A percentile compares a stretch with the other conserved stretches of the same genome.
Conservation (phyloP, 2,329 filamentous ascomycete genomes). For the Lecanicillium sp. region DNA sequence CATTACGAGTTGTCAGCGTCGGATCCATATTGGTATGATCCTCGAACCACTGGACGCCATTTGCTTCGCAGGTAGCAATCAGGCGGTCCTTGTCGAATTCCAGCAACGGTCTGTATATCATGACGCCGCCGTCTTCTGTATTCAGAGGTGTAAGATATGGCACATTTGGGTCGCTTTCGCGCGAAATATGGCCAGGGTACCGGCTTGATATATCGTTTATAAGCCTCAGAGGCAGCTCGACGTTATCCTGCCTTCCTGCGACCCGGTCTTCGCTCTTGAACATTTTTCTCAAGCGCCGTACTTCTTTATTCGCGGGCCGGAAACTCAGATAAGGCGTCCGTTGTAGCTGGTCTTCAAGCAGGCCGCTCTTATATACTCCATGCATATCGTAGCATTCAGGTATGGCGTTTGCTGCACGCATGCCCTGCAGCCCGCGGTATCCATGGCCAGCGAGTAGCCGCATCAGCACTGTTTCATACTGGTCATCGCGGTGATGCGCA, state of each 20-base stretch:
- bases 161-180: slow-evolving; percentile 13
- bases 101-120: slow-evolving; percentile 61
- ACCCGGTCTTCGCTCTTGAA: slow-evolving; percentile 13
- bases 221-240: background rate
- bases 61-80: slow-evolving; percentile 64
- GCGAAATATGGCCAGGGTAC: slow-evolving; percentile 18
- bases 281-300: slow-evolving; percentile 19
- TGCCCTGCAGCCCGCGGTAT: slow-evolving; percentile 64
- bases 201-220: slow-evolving; percentile 15
- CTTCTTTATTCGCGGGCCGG: slow-evolving; percentile 20
- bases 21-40: slow-evolving; percentile 75
- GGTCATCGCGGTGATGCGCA: slow-evolving; percentile 85
- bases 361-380: slow-evolving; percentile 60
- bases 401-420: slow-evolving; percentile 57
- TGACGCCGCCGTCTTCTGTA: slow-evolving; percentile 58
- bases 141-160: slow-evolving; percentile 26
- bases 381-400: slow-evolving; percentile 76
- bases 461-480: slow-evolving; percentile 83
- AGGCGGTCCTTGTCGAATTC: slow-evolving; percentile 64
- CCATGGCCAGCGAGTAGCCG: slow-evolving; percentile 60
- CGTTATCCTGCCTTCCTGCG: slow-evolving; percentile 15
- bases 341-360: slow-evolving; percentile 35
- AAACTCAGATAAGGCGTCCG: slow-evolving; percentile 29
- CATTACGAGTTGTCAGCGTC: slow-evolving; percentile 72
- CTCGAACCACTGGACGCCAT: slow-evolving; percentile 67